A percentile compares a stretch with the other conserved stretches of the same genome.
These are phyloP conservation scores for Daedalea quercina DNA, from an alignment of 768 basidiomycete genomes.

Conservation along the genomic window DNA sequence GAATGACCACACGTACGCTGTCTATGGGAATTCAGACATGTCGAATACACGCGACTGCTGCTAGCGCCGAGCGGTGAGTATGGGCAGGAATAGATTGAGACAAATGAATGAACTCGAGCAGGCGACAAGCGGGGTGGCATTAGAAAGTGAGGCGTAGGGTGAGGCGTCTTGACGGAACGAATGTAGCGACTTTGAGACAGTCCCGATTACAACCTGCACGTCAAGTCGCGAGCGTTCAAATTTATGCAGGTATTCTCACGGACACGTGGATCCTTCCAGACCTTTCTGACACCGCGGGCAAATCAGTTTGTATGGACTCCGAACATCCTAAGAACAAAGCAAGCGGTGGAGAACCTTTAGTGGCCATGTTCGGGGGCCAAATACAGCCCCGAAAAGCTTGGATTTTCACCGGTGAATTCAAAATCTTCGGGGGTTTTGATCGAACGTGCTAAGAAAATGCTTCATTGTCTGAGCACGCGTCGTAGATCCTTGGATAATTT, in stretches of 20 bases:
- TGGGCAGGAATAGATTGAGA: slow-evolving; percentile 2
- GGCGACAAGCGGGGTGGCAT: slow-evolving; percentile 34
- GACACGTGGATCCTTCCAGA: neutral
- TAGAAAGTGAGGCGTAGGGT: neutral
- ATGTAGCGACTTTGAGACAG: neutral
- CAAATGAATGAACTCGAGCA: slow-evolving; percentile 17
- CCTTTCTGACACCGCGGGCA: no score
- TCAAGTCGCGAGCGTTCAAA: neutral
- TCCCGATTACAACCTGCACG: neutral
- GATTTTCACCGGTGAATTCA: no score
- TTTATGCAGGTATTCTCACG: neutral
- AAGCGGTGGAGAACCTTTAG: no score
- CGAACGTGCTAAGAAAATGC: no score
- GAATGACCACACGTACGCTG: neutral
- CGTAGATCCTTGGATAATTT: no score
- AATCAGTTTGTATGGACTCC: no score
- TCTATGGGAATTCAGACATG: neutral
- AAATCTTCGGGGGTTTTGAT: no score
- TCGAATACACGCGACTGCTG: slow-evolving; percentile 7
- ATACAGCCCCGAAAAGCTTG: no score
- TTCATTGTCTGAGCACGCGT: no score
- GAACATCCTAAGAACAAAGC: no score
- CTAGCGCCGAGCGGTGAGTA: neutral
- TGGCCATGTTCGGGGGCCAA: no score
- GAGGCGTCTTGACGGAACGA: neutral